Percentiles rank a stretch among this genome's conserved stretches.
These are phyloP conservation scores for Saccharomyces pastorianus DNA, from an alignment of 1,139 yeast species.

Conservation along the genomic window DNA sequence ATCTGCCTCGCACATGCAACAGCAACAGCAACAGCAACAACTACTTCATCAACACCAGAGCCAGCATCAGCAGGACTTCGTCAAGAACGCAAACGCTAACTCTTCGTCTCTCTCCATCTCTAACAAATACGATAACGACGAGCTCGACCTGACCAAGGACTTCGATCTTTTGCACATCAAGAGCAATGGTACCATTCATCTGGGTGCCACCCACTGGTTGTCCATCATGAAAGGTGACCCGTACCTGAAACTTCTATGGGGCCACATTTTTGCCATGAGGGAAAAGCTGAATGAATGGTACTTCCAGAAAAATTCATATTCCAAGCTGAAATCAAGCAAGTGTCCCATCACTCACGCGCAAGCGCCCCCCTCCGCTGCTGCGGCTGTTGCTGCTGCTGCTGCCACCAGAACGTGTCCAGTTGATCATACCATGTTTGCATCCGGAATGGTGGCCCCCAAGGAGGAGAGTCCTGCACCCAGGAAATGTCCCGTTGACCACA, in stretches of 20 bases:
- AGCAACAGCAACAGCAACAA: not conserved
- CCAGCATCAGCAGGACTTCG: not conserved
- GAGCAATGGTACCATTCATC: conserved; percentile 41
- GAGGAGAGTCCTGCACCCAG: not conserved
- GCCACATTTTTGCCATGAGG: conserved; percentile 42
- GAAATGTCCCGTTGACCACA: conserved; percentile 18
- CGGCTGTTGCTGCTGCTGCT: not conserved
- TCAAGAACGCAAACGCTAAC: not conserved
- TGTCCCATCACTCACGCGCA: conserved; percentile 1
- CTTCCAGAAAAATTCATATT: conserved; percentile 12
- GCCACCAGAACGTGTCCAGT: conserved; percentile 2
- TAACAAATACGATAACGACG: conserved; percentile 29
- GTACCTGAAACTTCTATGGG: conserved; percentile 43
- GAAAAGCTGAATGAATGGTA: conserved; percentile 36
- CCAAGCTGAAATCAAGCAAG: not conserved
- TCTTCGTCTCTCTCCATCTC: not conserved
- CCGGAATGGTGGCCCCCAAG: not conserved
- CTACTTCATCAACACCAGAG: not conserved
- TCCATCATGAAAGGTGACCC: conserved; percentile 48
- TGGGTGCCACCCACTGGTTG: conserved; percentile 47
- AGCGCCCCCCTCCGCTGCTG: not conserved
- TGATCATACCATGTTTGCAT: conserved; percentile 1
- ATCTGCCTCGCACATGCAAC: not conserved
- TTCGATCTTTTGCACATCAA: conserved; percentile 46
- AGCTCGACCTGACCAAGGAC: conserved; percentile 39